Evolutionary conservation across 495 filamentous ascomycete species (phyloP).

Genomic region (Penicillium daleae): DNA sequence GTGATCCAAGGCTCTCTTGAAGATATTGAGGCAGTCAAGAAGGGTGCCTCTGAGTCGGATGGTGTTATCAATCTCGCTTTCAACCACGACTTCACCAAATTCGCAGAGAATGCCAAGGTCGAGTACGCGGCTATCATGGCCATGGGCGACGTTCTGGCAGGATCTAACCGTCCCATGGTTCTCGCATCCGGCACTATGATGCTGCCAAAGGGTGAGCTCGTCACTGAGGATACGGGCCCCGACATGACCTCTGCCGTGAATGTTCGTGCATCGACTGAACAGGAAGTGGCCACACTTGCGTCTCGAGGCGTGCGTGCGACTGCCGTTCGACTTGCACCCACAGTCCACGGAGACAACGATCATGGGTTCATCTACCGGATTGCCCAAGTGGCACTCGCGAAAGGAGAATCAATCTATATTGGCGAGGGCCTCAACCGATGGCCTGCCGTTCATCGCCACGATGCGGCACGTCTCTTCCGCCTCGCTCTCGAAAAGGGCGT

Average conservation of each 20-base stretch:
- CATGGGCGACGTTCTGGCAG: slow-evolving; percentile 38
- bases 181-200: slow-evolving; percentile 46
- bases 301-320: slow-evolving; percentile 37
- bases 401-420: slow-evolving; percentile 43
- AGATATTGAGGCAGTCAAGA: slow-evolving; percentile 39
- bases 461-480: slow-evolving; percentile 45
- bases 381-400: slow-evolving; percentile 34
- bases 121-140: slow-evolving; percentile 44
- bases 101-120: slow-evolving; percentile 28
- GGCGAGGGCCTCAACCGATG: slow-evolving; percentile 48
- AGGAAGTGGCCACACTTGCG: slow-evolving; percentile 27
- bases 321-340: slow-evolving; percentile 47
- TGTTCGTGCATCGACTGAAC: slow-evolving; percentile 37
- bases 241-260: slow-evolving; percentile 18
- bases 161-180: slow-evolving; percentile 44
- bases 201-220: slow-evolving; percentile 34
- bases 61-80: slow-evolving; percentile 53
- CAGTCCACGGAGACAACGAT: slow-evolving; percentile 45
- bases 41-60: slow-evolving; percentile 40
- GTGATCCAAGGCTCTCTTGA: slow-evolving; percentile 42
- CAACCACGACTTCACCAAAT: slow-evolving; percentile 46
- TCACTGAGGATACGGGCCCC: slow-evolving; percentile 35
- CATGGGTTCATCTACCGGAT: slow-evolving; percentile 39
- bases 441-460: slow-evolving; percentile 44
- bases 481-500: slow-evolving; percentile 47